Conservation (phyloP, 768 basidiomycete genomes). For the Collybia sordida region DNA sequence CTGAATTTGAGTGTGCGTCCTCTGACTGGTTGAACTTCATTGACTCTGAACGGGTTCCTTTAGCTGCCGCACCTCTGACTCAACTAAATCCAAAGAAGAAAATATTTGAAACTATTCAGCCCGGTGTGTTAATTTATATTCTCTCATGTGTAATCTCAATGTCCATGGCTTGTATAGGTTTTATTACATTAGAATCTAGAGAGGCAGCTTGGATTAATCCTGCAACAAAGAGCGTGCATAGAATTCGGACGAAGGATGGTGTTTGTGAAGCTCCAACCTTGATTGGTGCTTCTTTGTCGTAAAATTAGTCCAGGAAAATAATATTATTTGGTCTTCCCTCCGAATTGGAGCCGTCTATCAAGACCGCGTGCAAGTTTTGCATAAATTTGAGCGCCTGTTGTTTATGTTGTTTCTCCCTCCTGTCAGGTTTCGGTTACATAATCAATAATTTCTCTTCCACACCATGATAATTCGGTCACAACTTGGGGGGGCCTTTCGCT, state of each 20-base stretch:
- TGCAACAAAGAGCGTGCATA: constrained; percentile 72
- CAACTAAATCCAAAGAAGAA: constrained; percentile 99
- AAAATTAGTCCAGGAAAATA: constrained; percentile 24
- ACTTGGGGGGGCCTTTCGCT: constrained; percentile 31
- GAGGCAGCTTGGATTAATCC: constrained; percentile 96
- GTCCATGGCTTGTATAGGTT: constrained; percentile 43
- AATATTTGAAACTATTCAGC: constrained; percentile 96
- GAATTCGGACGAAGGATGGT: constrained; percentile 84
- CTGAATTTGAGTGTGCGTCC: constrained; percentile 74
- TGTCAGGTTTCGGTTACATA: constrained; percentile 4
- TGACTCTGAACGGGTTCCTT: neutral
- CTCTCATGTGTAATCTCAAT: constrained; percentile 3
- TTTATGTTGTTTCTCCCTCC: no score
- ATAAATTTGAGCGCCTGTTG: no score
- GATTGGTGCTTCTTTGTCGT: constrained; percentile 91
- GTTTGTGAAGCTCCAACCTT: constrained; percentile 78
- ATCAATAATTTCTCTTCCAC: constrained; percentile 4
- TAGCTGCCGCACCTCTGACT: constrained; percentile 65
- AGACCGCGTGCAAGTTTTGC: no score
- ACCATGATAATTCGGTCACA: constrained; percentile 35
- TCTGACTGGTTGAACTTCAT: neutral
- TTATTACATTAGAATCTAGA: constrained; percentile 81
- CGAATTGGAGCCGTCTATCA: no score
- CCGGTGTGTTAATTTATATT: constrained; percentile 45
- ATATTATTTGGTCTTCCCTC: neutral